phyloP scores from a whole-genome alignment of 1,284 basidiomycete species.

The Cutaneotrichosporon mucoides region DNA sequence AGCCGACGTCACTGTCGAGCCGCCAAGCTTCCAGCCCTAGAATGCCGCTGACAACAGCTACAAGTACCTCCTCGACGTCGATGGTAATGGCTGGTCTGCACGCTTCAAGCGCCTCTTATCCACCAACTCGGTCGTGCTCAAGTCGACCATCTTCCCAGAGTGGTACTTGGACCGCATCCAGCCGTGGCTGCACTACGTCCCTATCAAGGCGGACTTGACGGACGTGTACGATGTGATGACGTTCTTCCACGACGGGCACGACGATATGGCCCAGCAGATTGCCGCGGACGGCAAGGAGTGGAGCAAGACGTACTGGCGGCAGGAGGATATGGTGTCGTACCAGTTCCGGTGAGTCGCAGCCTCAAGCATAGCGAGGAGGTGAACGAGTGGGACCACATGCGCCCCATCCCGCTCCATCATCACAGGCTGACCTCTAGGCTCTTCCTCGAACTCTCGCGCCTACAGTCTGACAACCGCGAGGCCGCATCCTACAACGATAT shows the following conservation, averaged over 20 bases:
- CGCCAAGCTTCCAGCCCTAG: conserved; percentile 36
- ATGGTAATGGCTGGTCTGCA: conserved; percentile 50
- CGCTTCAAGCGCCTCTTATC: conserved; percentile 48
- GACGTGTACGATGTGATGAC: conserved; percentile 54
- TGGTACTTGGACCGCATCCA: conserved; percentile 51
- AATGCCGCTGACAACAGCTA: conserved; percentile 55
- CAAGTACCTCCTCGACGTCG: conserved; percentile 36
- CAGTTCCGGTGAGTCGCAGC: conserved; percentile 55
- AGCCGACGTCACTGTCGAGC: no score
- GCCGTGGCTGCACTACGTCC: conserved; percentile 52
- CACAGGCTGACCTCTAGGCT: conserved; percentile 15
- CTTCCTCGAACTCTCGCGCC: conserved; percentile 32
- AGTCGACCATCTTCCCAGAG: conserved; percentile 51
- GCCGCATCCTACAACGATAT: conserved; percentile 13
- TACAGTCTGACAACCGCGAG: conserved; percentile 27
- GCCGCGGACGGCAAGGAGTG: conserved; percentile 58
- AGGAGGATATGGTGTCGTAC: conserved; percentile 63
- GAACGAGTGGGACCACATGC: no score
- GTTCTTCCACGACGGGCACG: conserved; percentile 60
- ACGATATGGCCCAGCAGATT: conserved; percentile 58
- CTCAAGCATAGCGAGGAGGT: not conserved
- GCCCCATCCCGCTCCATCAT: no score
- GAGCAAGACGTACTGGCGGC: conserved; percentile 61
- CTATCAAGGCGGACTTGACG: conserved; percentile 52
- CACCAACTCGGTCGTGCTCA: conserved; percentile 50